These are phyloP conservation scores for Aegilops speltoides DNA, from an alignment of 176 grass and related monocot species.

Conservation along the genomic window DNA sequence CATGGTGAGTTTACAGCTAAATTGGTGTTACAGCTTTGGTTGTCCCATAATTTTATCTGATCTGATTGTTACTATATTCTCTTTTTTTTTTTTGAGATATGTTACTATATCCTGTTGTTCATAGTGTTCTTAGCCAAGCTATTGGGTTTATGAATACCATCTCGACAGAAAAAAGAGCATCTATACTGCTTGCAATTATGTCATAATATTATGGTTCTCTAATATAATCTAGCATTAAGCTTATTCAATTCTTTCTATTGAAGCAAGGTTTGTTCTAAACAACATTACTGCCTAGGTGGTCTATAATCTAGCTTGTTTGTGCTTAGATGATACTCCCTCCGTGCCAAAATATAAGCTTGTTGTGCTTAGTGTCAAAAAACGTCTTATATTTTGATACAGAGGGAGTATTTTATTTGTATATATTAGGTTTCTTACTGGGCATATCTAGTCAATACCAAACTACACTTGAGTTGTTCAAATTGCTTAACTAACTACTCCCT, in stretches of 20 bases:
- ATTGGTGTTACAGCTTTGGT: not conserved
- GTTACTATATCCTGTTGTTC: not conserved
- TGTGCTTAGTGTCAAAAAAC: too few relatives aligned
- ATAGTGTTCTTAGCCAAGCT: not conserved
- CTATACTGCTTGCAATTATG: not conserved
- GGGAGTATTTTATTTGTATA: not conserved
- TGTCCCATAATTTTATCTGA: not conserved
- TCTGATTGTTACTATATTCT: not conserved
- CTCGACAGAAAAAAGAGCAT: not conserved
- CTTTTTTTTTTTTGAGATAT: not conserved
- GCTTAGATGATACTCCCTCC: not conserved
- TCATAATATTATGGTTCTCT: not conserved
- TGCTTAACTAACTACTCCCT: not conserved
- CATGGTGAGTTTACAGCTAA: slow-evolving; percentile 60
- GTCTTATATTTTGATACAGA: too few relatives aligned
- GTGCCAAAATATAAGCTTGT: too few relatives aligned
- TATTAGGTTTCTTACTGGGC: not conserved
- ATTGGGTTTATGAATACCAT: not conserved
- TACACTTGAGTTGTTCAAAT: not conserved
- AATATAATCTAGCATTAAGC: not conserved
- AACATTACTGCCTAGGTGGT: not conserved
- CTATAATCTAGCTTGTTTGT: slow-evolving; percentile 20
- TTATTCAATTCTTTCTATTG: not conserved
- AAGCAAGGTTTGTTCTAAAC: not conserved
- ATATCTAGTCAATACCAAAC: not conserved